These are phyloP conservation scores for Podospora appendiculata DNA, from an alignment of 495 filamentous ascomycete genomes.

Conservation along the genomic window DNA sequence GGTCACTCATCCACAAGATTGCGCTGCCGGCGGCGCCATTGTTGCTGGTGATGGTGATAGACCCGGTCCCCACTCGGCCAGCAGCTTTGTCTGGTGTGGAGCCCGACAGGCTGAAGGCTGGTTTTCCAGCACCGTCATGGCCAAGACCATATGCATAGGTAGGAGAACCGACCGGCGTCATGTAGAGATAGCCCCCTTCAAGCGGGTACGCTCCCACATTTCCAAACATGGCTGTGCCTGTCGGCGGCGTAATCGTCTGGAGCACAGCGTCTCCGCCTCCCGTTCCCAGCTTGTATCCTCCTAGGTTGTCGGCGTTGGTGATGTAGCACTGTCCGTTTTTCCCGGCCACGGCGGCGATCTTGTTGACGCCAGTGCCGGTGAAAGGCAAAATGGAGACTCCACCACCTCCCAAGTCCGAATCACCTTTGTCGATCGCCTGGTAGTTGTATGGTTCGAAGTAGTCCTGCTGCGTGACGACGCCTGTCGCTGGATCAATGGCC, in stretches of 20 bases:
- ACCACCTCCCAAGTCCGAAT: slow-evolving; percentile 5
- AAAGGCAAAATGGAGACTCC: slow-evolving; percentile 27
- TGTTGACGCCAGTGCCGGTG: slow-evolving; percentile 16
- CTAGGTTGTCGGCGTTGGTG: slow-evolving; percentile 31
- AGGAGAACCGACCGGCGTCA: slow-evolving; percentile 14
- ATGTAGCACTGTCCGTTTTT: slow-evolving; percentile 32
- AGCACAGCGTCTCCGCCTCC: slow-evolving; percentile 22
- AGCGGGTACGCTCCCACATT: slow-evolving; percentile 11
- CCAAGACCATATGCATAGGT: slow-evolving; percentile 33
- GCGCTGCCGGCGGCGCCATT: slow-evolving; percentile 33
- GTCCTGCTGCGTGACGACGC: slow-evolving; percentile 23
- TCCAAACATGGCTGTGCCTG: slow-evolving; percentile 10
- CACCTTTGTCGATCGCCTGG: slow-evolving; percentile 6
- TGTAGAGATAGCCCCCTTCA: slow-evolving; percentile 10
- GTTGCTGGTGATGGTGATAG: slow-evolving; percentile 30
- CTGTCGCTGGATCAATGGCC: slow-evolving; percentile 17
- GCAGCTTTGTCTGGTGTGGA: slow-evolving; percentile 24
- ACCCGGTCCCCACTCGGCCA: slow-evolving; percentile 27
- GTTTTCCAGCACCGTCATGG: slow-evolving; percentile 16
- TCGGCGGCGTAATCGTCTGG: slow-evolving; percentile 25
- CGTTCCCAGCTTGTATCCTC: slow-evolving; percentile 18
- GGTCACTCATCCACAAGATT: slow-evolving; percentile 34
- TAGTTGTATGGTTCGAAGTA: slow-evolving; percentile 18
- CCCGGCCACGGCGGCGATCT: slow-evolving; percentile 23
- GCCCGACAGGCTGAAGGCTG: slow-evolving; percentile 15